Percentiles rank a stretch among this genome's conserved stretches.
Evolutionary conservation across 2,329 filamentous ascomycete species (phyloP).

Genomic region (Colletotrichum sidae): DNA sequence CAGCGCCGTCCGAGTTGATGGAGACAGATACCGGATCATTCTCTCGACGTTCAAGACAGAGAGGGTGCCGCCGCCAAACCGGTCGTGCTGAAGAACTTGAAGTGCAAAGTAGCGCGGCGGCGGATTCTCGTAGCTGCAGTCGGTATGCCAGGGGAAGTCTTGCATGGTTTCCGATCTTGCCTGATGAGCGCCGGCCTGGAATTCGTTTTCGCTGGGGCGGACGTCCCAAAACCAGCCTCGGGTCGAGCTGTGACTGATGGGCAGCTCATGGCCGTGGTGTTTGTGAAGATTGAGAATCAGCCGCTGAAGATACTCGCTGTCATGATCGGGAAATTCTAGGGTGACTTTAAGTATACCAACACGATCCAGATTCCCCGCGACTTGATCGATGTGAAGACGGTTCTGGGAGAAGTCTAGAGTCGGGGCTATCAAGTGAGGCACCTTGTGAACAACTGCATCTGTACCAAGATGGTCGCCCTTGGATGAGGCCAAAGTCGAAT

Average conservation of each 20-base stretch:
- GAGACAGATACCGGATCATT: constrained; percentile 43
- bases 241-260: constrained; percentile 53
- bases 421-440: neutral
- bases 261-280: constrained; percentile 49
- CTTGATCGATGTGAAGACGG: neutral
- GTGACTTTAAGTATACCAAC: constrained; percentile 51
- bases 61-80: constrained; percentile 53
- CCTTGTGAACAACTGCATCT: neutral
- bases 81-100: constrained; percentile 54
- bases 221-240: constrained; percentile 59
- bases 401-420: neutral
- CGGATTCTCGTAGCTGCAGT: constrained; percentile 54
- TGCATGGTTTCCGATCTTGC: constrained; percentile 56
- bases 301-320: constrained; percentile 48
- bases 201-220: constrained; percentile 44
- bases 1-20: constrained; percentile 40
- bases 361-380: constrained; percentile 8
- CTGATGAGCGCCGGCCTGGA: constrained; percentile 46
- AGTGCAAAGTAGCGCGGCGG: constrained; percentile 54
- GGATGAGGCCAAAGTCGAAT: too few relatives aligned
- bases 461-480: too few relatives aligned
- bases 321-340: constrained; percentile 46
- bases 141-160: constrained; percentile 57
- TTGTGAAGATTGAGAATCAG: constrained; percentile 49
- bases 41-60: constrained; percentile 50